phyloP scores from a whole-genome alignment of 2,329 filamentous ascomycete species.

The Diaporthe australafricana region DNA sequence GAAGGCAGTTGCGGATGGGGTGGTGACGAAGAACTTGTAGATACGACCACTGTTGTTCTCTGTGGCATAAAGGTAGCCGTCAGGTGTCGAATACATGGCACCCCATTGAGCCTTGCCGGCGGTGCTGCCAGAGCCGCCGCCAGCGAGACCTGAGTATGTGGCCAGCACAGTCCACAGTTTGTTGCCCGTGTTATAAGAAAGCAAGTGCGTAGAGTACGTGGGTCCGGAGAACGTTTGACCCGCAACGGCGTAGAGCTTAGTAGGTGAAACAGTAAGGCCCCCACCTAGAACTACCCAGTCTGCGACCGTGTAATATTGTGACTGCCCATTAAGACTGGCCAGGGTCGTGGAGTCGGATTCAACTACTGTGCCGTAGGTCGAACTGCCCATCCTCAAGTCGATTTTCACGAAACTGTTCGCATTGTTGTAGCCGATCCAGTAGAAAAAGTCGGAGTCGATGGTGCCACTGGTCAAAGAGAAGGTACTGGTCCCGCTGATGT shows the following conservation, averaged over 20 bases:
- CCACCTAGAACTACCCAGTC: slow-evolving; percentile 2
- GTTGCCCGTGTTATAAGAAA: no score
- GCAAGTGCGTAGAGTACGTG: neutral
- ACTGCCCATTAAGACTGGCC: neutral
- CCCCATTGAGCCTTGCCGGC: neutral
- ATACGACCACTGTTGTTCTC: neutral
- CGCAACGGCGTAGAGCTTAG: neutral
- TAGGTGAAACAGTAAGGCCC: neutral
- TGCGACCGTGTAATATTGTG: neutral
- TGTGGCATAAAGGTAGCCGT: neutral
- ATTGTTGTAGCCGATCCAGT: neutral
- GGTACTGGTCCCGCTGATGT: no score
- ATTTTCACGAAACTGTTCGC: neutral
- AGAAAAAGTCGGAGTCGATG: neutral
- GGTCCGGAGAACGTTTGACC: neutral
- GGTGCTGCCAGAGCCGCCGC: neutral
- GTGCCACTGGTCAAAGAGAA: neutral
- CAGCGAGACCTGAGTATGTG: neutral
- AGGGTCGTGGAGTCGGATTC: neutral
- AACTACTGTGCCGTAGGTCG: neutral
- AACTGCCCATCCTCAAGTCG: neutral
- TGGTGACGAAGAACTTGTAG: neutral
- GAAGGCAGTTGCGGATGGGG: no score
- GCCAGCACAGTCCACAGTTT: neutral
- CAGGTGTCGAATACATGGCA: neutral